phyloP scores from a whole-genome alignment of 495 filamentous ascomycete genomes.

The Rostrohypoxylon terebratum region DNA sequence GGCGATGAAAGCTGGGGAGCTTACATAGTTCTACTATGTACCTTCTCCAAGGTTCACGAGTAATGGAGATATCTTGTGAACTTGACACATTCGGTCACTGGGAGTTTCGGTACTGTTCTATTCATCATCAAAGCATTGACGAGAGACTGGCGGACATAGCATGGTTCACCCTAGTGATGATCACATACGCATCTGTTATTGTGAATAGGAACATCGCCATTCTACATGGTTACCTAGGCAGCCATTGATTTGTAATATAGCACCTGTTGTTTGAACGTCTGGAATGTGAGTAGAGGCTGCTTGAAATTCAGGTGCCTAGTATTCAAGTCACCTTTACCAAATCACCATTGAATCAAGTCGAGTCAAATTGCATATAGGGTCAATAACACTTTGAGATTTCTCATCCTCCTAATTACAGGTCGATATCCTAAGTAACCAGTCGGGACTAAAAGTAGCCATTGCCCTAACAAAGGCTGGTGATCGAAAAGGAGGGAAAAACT shows the following conservation, averaged over 20 bases:
- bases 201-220: slow-evolving; percentile 6
- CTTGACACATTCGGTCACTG: not conserved
- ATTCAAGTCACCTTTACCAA: not conserved
- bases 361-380: not conserved
- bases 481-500: not conserved
- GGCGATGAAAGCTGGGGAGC: too few species aligned
- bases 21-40: too few species aligned
- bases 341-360: not conserved
- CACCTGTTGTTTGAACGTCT: not conserved
- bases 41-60: not conserved
- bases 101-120: not conserved
- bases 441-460: not conserved
- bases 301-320: too few species aligned
- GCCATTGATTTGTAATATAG: not conserved
- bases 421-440: not conserved
- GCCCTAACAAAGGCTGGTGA: not conserved
- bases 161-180: not conserved
- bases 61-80: not conserved
- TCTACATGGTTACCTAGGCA: not conserved
- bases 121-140: not conserved
- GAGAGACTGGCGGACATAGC: not conserved
- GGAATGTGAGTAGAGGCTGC: too few species aligned
- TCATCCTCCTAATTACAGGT: not conserved
- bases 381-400: not conserved
- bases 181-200: not conserved